Evolutionary conservation across 345 rosid species (phyloP).

Genomic region (Pugionium dolabratum): DNA sequence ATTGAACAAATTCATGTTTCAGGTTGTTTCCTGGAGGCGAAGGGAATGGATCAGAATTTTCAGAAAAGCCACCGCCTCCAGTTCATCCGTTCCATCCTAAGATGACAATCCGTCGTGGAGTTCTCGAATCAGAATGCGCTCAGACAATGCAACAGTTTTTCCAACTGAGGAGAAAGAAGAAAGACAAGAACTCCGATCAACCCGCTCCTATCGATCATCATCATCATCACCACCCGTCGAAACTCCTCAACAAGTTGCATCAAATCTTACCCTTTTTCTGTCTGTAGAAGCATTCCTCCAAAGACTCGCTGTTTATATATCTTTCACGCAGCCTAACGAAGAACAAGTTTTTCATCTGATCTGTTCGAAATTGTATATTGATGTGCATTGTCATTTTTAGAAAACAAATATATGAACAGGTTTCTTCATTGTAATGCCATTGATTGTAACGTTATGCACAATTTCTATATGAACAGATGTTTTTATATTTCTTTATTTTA

Average conservation of each 20-base stretch:
- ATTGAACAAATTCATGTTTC: slow-evolving; percentile 31
- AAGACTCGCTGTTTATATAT: background rate
- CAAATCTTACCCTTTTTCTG: slow-evolving; percentile 71
- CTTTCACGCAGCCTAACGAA: slow-evolving; percentile 8
- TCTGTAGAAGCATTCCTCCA: slow-evolving; percentile 43
- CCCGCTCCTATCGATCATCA: slow-evolving; percentile 54
- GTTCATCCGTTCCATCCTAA: slow-evolving; percentile 94
- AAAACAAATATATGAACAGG: background rate
- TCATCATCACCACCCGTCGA: slow-evolving; percentile 62
- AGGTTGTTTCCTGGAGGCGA: slow-evolving; percentile 72
- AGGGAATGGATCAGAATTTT: slow-evolving; percentile 43
- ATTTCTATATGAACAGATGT: background rate
- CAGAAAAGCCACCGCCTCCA: slow-evolving; percentile 74
- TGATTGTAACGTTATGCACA: slow-evolving; percentile 26
- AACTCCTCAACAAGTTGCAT: slow-evolving; percentile 75
- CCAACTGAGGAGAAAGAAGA: slow-evolving; percentile 85
- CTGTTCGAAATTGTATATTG: slow-evolving; percentile 25
- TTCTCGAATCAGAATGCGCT: slow-evolving; percentile 78
- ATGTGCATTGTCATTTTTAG: slow-evolving; percentile 6
- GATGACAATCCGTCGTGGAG: slow-evolving; percentile 76
- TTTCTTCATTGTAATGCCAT: slow-evolving; percentile 30
- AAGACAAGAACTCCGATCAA: slow-evolving; percentile 50
- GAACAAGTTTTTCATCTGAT: slow-evolving; percentile 27
- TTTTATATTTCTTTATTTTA: background rate
- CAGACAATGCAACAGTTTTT: slow-evolving; percentile 88